A percentile compares a stretch with the other conserved stretches of the same genome.
Evolutionary conservation across 805 yeast genomes (phyloP).

Genomic region (Barnettozyma sp.): DNA sequence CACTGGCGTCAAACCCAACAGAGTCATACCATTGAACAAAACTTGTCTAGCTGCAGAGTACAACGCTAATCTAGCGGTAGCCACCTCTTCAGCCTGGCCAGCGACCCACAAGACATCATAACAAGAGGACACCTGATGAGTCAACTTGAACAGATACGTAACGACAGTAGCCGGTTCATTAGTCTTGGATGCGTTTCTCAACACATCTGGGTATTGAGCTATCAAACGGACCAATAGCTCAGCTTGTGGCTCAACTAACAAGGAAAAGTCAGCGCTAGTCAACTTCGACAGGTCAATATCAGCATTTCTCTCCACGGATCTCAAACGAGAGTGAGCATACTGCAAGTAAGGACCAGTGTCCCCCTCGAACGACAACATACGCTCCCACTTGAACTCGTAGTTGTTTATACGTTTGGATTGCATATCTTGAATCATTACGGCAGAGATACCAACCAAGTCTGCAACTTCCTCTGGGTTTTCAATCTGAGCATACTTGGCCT

Average conservation of each 20-base stretch:
- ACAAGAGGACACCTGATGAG: conserved; percentile 94
- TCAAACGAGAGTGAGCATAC: conserved; percentile 94
- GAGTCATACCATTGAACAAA: conserved; percentile 78
- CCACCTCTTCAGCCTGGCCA: conserved; percentile 83
- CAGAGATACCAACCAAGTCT: conserved; percentile 91
- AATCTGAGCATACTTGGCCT: conserved; percentile 84
- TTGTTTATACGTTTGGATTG: conserved; percentile 94
- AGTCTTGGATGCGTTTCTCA: conserved; percentile 75
- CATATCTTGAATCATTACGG: conserved; percentile 99
- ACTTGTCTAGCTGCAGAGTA: conserved; percentile 88
- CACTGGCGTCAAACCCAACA: conserved; percentile 95
- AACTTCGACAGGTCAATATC: conserved; percentile 38
- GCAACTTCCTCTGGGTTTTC: conserved; percentile 93
- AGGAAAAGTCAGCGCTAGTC: conserved; percentile 47
- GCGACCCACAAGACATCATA: conserved; percentile 95
- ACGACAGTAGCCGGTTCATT: conserved; percentile 92
- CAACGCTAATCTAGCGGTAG: conserved; percentile 86
- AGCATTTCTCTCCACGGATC: conserved; percentile 89
- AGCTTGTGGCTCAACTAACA: conserved; percentile 68
- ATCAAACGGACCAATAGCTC: conserved; percentile 64
- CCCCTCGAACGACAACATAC: conserved; percentile 98
- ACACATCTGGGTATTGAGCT: conserved; percentile 86
- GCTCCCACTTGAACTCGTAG: conserved; percentile 94
- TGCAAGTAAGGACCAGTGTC: conserved; percentile 99
- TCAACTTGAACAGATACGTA: conserved; percentile 83